phyloP scores from a whole-genome alignment of 768 basidiomycete species.

The Leccinum variicolor region DNA sequence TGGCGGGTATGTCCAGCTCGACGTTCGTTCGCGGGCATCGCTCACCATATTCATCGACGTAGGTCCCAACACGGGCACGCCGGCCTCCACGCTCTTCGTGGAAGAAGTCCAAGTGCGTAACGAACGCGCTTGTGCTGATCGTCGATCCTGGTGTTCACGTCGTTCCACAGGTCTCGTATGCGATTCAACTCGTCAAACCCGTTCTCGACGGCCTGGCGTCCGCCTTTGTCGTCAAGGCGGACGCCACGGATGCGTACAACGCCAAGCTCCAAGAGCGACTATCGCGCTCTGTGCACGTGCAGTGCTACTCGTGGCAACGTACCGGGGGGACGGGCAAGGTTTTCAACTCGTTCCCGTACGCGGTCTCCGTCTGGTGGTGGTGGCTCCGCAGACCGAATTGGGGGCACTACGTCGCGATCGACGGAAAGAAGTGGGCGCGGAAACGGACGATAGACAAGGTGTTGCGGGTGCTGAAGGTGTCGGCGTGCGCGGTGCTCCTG shows the following conservation, averaged over 20 bases:
- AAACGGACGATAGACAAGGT: conserved; percentile 3
- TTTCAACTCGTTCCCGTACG: conserved; percentile 40
- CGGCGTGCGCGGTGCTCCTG: not conserved
- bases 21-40: not conserved
- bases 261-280: conserved; percentile 16
- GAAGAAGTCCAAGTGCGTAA: conserved; percentile 30
- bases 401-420: conserved; percentile 34
- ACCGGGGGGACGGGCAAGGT: conserved; percentile 35
- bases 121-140: not conserved
- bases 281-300: conserved; percentile 19
- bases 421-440: conserved; percentile 37
- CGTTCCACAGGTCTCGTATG: conserved; percentile 23
- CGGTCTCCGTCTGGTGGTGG: conserved; percentile 31
- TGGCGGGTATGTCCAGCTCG: conserved; percentile 23
- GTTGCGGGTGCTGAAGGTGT: conserved; percentile 1
- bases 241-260: conserved; percentile 29
- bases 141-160: not conserved
- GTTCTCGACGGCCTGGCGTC: conserved; percentile 22
- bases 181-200: conserved; percentile 28
- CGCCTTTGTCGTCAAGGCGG: conserved; percentile 22
- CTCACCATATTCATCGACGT: not conserved
- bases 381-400: conserved; percentile 34
- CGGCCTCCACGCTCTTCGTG: conserved; percentile 23
- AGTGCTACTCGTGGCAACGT: conserved; percentile 43
- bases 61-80: conserved; percentile 30